Percentiles rank a stretch among this genome's conserved stretches.
Conservation (phyloP, 257 asterid species). For the Solanum habrochaites region DNA sequence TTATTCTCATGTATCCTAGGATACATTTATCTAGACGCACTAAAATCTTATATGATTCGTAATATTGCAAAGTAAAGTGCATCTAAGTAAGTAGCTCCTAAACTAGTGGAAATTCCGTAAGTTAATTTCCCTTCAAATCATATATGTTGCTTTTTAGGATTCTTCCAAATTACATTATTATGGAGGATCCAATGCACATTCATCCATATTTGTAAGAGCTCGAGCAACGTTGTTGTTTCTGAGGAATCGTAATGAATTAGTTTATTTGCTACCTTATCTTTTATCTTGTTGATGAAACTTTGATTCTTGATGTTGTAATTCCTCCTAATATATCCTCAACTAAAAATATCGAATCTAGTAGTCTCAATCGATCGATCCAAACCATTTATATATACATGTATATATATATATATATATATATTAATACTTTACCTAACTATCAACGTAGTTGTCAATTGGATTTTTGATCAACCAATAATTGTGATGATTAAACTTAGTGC, state of each 20-base stretch:
- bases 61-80: too few relatives aligned
- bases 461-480: not conserved
- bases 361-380: not conserved
- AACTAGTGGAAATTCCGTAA: accelerated
- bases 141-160: not conserved
- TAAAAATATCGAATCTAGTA: not conserved
- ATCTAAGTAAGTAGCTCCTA: too few relatives aligned
- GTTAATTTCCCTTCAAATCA: too few relatives aligned
- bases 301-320: too few relatives aligned
- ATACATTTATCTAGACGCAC: too few relatives aligned
- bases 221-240: not conserved
- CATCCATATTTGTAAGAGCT: not conserved
- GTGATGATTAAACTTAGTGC: not conserved
- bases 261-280: not conserved
- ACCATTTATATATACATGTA: not conserved
- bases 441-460: not conserved
- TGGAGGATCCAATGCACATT: not conserved
- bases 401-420: not conserved
- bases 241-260: not conserved
- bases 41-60: too few relatives aligned
- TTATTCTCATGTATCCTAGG: too few relatives aligned
- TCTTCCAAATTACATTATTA: not conserved
- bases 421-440: not conserved
- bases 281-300: not conserved
- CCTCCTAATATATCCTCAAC: not conserved